These are phyloP conservation scores for Ceratocystis lukuohia DNA, from an alignment of 2,329 filamentous ascomycete species.

Conservation along the genomic window DNA sequence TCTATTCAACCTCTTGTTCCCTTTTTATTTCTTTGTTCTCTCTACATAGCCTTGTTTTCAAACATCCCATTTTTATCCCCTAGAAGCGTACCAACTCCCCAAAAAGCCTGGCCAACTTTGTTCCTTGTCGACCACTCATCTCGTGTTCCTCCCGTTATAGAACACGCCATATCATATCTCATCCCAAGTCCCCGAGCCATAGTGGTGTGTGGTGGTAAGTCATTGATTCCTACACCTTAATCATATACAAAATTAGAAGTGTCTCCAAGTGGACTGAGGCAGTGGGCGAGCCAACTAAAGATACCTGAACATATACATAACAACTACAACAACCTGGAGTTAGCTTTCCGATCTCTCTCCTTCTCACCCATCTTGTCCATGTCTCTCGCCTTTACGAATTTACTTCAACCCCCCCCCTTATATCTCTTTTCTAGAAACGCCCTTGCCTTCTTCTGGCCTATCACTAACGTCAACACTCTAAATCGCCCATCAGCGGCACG, in stretches of 20 bases:
- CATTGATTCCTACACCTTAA: neutral
- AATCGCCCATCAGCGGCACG: neutral
- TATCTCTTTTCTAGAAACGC: neutral
- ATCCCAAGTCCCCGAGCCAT: slow-evolving; percentile 11
- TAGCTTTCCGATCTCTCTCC: neutral
- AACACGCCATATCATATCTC: slow-evolving; percentile 13
- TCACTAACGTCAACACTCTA: neutral
- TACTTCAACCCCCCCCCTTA: neutral
- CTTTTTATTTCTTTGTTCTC: neutral
- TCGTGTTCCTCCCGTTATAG: slow-evolving; percentile 3
- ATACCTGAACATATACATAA: neutral
- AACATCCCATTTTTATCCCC: slow-evolving; percentile 8
- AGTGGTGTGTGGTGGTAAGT: slow-evolving; percentile 14
- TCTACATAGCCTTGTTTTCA: neutral
- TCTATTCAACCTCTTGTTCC: neutral
- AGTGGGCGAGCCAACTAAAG: neutral
- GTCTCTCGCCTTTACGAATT: neutral
- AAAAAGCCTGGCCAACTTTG: slow-evolving; percentile 7
- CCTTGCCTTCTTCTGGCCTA: neutral
- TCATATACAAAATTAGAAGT: neutral
- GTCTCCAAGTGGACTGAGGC: slow-evolving; percentile 8
- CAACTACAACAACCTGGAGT: neutral
- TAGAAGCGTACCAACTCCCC: neutral
- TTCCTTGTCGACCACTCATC: slow-evolving; percentile 11
- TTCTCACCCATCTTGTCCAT: neutral